phyloP scores from a whole-genome alignment of 257 asterid species.

The Petunia axillaris region DNA sequence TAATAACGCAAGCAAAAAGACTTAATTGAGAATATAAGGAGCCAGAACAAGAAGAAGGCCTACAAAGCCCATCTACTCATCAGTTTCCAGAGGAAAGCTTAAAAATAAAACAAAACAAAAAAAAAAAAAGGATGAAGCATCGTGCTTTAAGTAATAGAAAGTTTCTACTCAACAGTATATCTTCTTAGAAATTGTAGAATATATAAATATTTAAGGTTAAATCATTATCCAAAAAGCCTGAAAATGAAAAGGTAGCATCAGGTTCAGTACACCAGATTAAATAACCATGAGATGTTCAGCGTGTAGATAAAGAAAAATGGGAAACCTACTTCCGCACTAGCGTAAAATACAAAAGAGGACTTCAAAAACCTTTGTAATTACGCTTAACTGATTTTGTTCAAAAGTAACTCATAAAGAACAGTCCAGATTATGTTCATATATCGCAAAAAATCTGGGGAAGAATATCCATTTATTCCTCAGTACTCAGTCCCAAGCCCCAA shows the following conservation, averaged over 20 bases:
- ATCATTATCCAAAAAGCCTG: neutral
- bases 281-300: neutral
- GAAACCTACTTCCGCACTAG: neutral
- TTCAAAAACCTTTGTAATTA: neutral
- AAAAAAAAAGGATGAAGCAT: neutral
- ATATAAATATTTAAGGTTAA: neutral
- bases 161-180: neutral
- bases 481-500: neutral
- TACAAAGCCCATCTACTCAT: slow-evolving; percentile 2
- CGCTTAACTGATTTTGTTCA: neutral
- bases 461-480: slow-evolving; percentile 7
- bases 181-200: neutral
- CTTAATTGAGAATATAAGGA: neutral
- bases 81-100: neutral
- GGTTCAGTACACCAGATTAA: neutral
- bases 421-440: slow-evolving; percentile 13
- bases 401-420: slow-evolving; percentile 1
- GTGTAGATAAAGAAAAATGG: neutral
- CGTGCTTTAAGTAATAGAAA: neutral
- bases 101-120: neutral
- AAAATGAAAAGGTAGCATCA: slow-evolving; percentile 3
- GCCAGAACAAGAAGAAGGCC: neutral
- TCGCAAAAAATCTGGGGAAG: neutral
- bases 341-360: neutral
- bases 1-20: neutral